These are phyloP conservation scores for Quercus wislizeni DNA, from an alignment of 306 rosid species.

Conservation along the genomic window DNA sequence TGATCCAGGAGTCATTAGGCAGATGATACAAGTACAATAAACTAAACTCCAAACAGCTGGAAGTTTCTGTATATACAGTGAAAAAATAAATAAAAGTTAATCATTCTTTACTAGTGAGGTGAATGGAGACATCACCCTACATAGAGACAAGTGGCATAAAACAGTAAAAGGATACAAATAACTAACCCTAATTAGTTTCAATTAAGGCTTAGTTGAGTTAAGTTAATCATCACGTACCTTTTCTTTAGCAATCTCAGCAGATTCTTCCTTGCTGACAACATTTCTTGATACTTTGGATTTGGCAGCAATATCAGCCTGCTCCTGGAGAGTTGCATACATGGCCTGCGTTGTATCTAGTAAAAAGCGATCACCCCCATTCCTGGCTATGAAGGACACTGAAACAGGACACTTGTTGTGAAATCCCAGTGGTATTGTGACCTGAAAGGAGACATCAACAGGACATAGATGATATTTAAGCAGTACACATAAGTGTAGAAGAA, in stretches of 20 bases:
- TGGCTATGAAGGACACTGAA: slow-evolving; percentile 89
- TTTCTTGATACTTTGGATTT: slow-evolving; percentile 58
- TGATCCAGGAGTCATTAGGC: no score
- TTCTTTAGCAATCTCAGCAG: slow-evolving; percentile 91
- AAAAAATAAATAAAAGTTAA: not conserved
- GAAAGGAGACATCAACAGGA: slow-evolving; percentile 31
- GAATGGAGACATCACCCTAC: not conserved
- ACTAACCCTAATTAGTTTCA: not conserved
- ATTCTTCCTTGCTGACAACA: slow-evolving; percentile 67
- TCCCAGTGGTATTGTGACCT: slow-evolving; percentile 91
- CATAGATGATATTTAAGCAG: slow-evolving; percentile 5
- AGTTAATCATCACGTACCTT: slow-evolving; percentile 44
- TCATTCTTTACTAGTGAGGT: slow-evolving; percentile 1
- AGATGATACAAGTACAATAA: no score
- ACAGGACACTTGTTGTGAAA: slow-evolving; percentile 66
- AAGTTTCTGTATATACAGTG: not conserved
- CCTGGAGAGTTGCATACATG: slow-evolving; percentile 67
- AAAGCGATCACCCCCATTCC: slow-evolving; percentile 95
- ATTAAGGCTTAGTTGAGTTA: not conserved
- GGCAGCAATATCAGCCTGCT: slow-evolving; percentile 72
- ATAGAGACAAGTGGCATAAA: not conserved
- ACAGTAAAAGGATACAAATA: not conserved
- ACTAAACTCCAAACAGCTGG: not conserved
- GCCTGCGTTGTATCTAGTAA: slow-evolving; percentile 69
- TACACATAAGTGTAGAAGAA: not conserved